A percentile compares a stretch with the other conserved stretches of the same genome.
Conservation (phyloP, 352 stramenopile species). For the Elongisporangium undulatum region DNA sequence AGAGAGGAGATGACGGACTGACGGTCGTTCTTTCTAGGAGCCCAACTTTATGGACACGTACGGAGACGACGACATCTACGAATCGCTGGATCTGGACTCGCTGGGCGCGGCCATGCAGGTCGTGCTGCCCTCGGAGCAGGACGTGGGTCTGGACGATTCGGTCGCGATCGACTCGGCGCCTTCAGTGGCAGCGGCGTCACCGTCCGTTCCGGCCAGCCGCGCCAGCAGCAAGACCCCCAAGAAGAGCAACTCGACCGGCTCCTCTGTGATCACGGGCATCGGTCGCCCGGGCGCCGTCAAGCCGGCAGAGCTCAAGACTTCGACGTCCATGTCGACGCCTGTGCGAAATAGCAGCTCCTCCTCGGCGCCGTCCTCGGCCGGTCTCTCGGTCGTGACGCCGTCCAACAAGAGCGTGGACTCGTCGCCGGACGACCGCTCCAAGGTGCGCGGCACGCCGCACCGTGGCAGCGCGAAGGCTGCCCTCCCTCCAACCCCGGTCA, state of each 20-base stretch:
- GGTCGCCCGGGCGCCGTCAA: conserved; percentile 69
- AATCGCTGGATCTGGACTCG: conserved; percentile 93
- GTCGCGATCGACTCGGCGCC: conserved; percentile 11
- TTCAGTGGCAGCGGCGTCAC: background rate
- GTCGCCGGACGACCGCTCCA: conserved; percentile 22
- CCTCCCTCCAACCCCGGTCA: conserved; percentile 25
- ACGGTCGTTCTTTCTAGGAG: conserved; percentile 37
- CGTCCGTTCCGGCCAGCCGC: conserved; percentile 5
- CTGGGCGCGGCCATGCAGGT: conserved; percentile 72
- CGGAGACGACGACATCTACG: conserved; percentile 93
- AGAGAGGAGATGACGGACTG: background rate
- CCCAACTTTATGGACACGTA: conserved; percentile 92
- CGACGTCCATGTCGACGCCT: conserved; percentile 34
- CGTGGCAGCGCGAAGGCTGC: conserved; percentile 35
- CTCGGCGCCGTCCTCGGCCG: conserved; percentile 8
- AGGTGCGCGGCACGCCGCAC: conserved; percentile 45
- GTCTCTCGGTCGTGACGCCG: conserved; percentile 21
- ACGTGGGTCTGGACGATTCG: conserved; percentile 61
- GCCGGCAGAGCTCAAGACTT: conserved; percentile 78
- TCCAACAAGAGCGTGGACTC: conserved; percentile 49
- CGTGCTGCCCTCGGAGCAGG: conserved; percentile 61
- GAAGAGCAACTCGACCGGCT: conserved; percentile 45
- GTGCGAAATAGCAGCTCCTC: conserved; percentile 35
- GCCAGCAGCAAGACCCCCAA: conserved; percentile 54
- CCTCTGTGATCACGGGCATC: conserved; percentile 59